A percentile compares a stretch with the other conserved stretches of the same genome.
Evolutionary conservation across 2,329 filamentous ascomycete genomes (phyloP).

Genomic region (Huntiella moniliformis): DNA sequence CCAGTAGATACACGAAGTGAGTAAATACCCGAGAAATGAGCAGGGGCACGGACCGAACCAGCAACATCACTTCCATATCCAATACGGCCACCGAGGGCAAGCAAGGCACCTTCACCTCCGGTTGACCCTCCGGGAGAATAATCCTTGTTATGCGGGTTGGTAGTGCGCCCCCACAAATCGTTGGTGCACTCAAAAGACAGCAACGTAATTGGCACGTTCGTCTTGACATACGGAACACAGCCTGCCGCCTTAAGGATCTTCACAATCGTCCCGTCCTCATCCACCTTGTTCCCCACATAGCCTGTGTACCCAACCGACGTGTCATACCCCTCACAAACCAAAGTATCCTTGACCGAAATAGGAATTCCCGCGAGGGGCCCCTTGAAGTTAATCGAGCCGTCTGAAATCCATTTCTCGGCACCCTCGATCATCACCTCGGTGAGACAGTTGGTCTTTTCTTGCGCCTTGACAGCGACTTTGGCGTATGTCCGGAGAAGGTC

Average conservation of each 20-base stretch:
- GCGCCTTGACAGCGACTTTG: constrained; percentile 68
- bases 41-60: constrained; percentile 69
- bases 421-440: constrained; percentile 71
- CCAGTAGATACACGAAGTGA: constrained; percentile 73
- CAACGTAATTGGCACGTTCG: constrained; percentile 70
- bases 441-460: constrained; percentile 72
- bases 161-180: constrained; percentile 62
- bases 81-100: constrained; percentile 69
- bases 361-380: constrained; percentile 78
- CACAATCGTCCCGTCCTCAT: constrained; percentile 52
- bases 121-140: constrained; percentile 84
- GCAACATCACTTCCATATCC: constrained; percentile 85
- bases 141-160: constrained; percentile 64
- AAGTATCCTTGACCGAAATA: constrained; percentile 63
- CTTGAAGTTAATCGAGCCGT: constrained; percentile 46
- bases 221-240: constrained; percentile 84
- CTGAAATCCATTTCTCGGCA: constrained; percentile 51
- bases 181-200: constrained; percentile 69
- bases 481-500: constrained; percentile 72
- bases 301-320: constrained; percentile 62
- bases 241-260: constrained; percentile 70
- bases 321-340: constrained; percentile 70
- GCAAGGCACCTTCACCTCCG: constrained; percentile 64
- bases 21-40: constrained; percentile 81
- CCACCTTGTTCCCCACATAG: constrained; percentile 47